These are phyloP conservation scores for Chromera velia DNA, from an alignment of 73 alveolate species.

Conservation along the genomic window DNA sequence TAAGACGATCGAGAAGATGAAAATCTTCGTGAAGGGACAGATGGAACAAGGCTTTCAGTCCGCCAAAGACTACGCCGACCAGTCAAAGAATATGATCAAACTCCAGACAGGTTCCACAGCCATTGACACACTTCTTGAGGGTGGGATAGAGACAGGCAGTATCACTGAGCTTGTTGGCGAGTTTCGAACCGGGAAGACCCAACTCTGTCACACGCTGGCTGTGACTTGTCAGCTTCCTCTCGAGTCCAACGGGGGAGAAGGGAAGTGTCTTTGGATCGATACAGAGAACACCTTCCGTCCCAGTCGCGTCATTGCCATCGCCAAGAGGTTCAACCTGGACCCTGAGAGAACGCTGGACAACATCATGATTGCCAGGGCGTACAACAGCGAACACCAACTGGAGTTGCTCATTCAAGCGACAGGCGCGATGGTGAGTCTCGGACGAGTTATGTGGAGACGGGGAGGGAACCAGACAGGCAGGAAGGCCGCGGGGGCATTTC, in stretches of 20 bases:
- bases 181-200: constrained; percentile 81
- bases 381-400: constrained; percentile 73
- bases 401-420: constrained; percentile 61
- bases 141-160: background rate
- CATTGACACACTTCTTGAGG: background rate
- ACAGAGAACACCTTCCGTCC: constrained; percentile 93
- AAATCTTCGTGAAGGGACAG: background rate
- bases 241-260: constrained; percentile 70
- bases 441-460: too few relatives aligned
- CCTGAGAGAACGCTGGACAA: constrained; percentile 36
- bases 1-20: background rate
- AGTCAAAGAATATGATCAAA: background rate
- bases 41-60: background rate
- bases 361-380: constrained; percentile 70
- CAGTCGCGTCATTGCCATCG: constrained; percentile 75
- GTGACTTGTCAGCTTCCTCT: constrained; percentile 83
- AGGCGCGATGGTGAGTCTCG: constrained; percentile 47
- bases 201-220: constrained; percentile 76
- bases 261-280: constrained; percentile 84
- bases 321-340: constrained; percentile 40
- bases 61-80: background rate
- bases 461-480: too few relatives aligned
- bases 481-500: too few relatives aligned
- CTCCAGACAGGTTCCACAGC: background rate
- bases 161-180: constrained; percentile 89